Evolutionary conservation across 176 grass and related monocot genomes (phyloP), one percentile per base, ranked within the genome.

Genomic region (Thinopyrum elongatum): DNA sequence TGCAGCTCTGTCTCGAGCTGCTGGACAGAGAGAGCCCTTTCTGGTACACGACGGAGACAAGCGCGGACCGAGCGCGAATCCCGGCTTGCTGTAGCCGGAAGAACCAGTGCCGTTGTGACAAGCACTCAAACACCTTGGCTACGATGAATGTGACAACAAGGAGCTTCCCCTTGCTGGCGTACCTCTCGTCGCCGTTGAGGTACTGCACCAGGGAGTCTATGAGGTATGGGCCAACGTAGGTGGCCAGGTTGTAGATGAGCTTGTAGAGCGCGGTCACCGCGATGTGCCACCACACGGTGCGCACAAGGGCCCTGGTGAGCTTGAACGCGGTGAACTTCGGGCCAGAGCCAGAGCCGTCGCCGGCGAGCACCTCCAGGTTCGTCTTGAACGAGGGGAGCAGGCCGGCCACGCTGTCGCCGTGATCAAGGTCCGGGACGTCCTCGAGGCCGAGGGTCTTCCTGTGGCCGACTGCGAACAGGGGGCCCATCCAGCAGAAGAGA

Each of bases 201-300:
- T 95, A 98, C n/a, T 92, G 90, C 49, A 98, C 95, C 53, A 98
- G 80, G 30, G 81, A 95, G 33, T 90, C 76, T 59, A 98, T 94
- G 64, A 98, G 88, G 84, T 94, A 98, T 2, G 93, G 93, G 14
- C 93, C 95, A 3, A 95, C 93, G 80, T 95, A 98, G 69, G 91
- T 85, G 62, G 93, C 81, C 5, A 90, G 23, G 63, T 80, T 95
- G 78, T 92, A 79, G 27, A 95, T 84, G 29, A 94, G 63, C 17
- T 71, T 86, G 63, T 91, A 94, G 71, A 98, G 14, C 70, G 93
- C 93, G 72, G 86, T 95, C 41, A 98, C 49, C 72, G 86, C 7
- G 71, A 95, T 79, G n/a, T 95, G 89, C 42, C 22, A 33, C 88
- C 84, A 92, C 34, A 83, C 82, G 22, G 93, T 90, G 86, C 91